Evolutionary conservation across 2,329 filamentous ascomycete genomes (phyloP).

Genomic region (Pseudogymnoascus sp.): DNA sequence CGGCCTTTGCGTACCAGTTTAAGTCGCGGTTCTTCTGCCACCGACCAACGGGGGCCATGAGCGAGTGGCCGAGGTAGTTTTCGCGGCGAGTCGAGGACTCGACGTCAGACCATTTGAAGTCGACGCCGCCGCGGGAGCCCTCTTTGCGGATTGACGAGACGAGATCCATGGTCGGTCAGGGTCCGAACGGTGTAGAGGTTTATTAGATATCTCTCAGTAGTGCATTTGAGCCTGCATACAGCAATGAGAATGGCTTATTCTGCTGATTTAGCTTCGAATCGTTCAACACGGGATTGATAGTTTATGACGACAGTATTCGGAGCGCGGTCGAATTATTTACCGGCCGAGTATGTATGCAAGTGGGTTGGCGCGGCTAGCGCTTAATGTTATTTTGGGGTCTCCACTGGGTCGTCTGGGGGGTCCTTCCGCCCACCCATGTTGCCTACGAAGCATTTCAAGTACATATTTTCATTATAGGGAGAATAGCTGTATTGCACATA

Average conservation of each 20-base stretch:
- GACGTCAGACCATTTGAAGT: slow-evolving; percentile 97
- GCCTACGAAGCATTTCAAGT: not conserved
- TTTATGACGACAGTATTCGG: slow-evolving; percentile 7
- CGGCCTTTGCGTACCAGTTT: slow-evolving; percentile 56
- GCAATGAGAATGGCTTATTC: not conserved
- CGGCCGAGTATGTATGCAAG: not conserved
- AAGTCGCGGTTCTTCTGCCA: slow-evolving; percentile 63
- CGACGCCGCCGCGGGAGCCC: slow-evolving; percentile 85
- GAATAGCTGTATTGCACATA: not conserved
- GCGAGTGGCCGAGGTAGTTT: slow-evolving; percentile 67
- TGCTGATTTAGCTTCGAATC: not conserved
- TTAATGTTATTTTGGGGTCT: slow-evolving; percentile 1
- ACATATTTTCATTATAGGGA: not conserved
- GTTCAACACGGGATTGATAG: not conserved
- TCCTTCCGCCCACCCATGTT: not conserved
- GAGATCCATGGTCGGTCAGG: slow-evolving; percentile 65
- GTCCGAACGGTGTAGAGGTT: not conserved
- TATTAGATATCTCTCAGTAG: not conserved
- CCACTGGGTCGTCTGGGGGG: not conserved
- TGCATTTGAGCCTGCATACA: not conserved
- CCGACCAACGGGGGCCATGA: slow-evolving; percentile 68
- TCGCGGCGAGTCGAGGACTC: slow-evolving; percentile 78
- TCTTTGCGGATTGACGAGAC: slow-evolving; percentile 84
- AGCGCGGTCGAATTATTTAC: slow-evolving; percentile 1
- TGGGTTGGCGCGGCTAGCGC: not conserved